Evolutionary conservation across 2,329 filamentous ascomycete species (phyloP).

Genomic region (Fusarium robinianum): DNA sequence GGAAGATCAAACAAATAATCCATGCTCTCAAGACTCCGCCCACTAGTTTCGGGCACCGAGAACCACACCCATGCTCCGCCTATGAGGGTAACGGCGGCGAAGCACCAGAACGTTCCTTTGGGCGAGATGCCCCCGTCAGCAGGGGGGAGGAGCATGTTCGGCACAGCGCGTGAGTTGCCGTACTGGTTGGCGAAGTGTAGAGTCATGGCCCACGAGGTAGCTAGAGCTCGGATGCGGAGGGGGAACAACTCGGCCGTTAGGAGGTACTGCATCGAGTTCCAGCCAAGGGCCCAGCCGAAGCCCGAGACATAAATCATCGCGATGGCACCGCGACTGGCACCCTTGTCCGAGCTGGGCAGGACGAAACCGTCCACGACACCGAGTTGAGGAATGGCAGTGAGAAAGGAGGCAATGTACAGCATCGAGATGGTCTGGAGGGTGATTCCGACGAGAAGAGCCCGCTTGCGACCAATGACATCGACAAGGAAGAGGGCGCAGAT

Average conservation of each 20-base stretch:
- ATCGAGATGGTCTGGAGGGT: constrained; percentile 63
- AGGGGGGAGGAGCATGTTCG: constrained; percentile 68
- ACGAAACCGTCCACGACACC: constrained; percentile 53
- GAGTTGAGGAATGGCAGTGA: constrained; percentile 64
- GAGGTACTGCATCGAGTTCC: constrained; percentile 79
- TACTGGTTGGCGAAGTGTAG: constrained; percentile 81
- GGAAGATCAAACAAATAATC: constrained; percentile 72
- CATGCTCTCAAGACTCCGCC: constrained; percentile 69
- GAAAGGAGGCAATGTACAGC: constrained; percentile 65
- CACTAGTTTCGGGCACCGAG: constrained; percentile 73
- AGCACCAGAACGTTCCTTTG: constrained; percentile 78
- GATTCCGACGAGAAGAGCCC: constrained; percentile 64
- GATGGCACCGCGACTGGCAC: constrained; percentile 68
- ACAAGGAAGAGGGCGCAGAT: constrained; percentile 78
- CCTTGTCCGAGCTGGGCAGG: constrained; percentile 54
- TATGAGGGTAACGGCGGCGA: constrained; percentile 67
- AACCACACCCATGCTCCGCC: constrained; percentile 74
- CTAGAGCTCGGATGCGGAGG: constrained; percentile 71
- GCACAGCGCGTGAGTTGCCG: constrained; percentile 74
- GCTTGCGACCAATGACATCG: constrained; percentile 77
- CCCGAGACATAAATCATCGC: constrained; percentile 75
- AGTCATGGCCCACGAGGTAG: constrained; percentile 74
- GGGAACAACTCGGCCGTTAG: constrained; percentile 80
- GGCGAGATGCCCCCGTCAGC: constrained; percentile 54
- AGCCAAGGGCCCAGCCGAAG: constrained; percentile 71